Evolutionary conservation across 176 grass and related monocot species (phyloP), one percentile per base, ranked within the genome.

Genomic region (Alopecurus myosuroides): DNA sequence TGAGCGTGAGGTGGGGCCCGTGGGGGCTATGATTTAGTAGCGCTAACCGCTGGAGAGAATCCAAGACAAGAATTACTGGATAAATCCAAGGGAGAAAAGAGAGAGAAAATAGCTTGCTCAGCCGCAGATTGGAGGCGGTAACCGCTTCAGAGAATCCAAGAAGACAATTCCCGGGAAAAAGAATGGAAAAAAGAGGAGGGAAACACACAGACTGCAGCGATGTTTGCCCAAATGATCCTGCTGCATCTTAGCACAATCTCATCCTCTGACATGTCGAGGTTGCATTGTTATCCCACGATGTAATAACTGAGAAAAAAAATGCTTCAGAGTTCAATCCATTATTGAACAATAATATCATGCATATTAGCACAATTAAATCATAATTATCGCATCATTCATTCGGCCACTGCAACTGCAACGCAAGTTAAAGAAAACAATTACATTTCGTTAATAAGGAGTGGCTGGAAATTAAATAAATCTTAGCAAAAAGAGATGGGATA

Each of bases 131-230:
- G 61, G 30, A 17, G 14, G 17, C 17, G 29, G 62, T 83, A 88
- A 88, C 80, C 25, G 52, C 41, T 3, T 26, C 8, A 30, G 66
- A 73, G 87, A 64, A 88, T 84, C 81, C 87, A 74, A 80, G 66
- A 28, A 44, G 57, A 18, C 3, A 66, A 8, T 29, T 63, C 3
- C 44, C 4, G 28, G 58, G 25, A 50, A 23, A 72, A 73, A 73
- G 1, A 9, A 66, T 29, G 41, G 1, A 2, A 73, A 73, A 45
- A 46, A 28, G n/a, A n/a, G 3, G 13, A 45, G 40, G n/a, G 6
- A 17, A 72, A 28, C 30, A 9, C 26, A 14, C 22, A 40, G 20
- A 69, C 0, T 9, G 31, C n/a, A n/a, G n/a, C n/a, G n/a, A n/a
- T n/a, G n/a, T n/a, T n/a, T n/a, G n/a, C n/a, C n/a, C n/a, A n/a